phyloP scores from a whole-genome alignment of 1,284 basidiomycete genomes.

The Cystobasidium slooffiae region DNA sequence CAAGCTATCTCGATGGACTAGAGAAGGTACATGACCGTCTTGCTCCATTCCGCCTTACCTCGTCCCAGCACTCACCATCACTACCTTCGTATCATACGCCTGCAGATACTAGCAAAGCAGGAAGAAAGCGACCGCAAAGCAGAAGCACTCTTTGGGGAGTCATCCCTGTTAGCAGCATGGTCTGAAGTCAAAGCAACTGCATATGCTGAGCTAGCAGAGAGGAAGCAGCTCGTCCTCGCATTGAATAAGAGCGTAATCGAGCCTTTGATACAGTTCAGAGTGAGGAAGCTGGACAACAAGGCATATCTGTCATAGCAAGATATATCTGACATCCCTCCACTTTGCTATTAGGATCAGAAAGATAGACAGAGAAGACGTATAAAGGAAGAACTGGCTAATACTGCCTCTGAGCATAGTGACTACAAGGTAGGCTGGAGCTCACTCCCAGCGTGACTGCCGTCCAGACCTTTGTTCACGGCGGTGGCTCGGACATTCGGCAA shows the following conservation, averaged over 20 bases:
- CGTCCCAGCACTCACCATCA: neutral
- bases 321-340: neutral
- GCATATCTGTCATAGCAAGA: neutral
- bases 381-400: constrained; percentile 48
- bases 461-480: neutral
- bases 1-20: constrained; percentile 27
- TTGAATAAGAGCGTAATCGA: constrained; percentile 33
- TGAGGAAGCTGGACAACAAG: constrained; percentile 2
- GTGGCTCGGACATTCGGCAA: neutral
- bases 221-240: constrained; percentile 22
- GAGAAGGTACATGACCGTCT: constrained; percentile 25
- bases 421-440: constrained; percentile 43
- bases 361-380: constrained; percentile 50
- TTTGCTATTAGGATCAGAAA: constrained; percentile 39
- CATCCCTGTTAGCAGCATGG: constrained; percentile 29
- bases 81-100: neutral
- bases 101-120: constrained; percentile 39
- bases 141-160: constrained; percentile 31
- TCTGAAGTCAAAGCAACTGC: constrained; percentile 25
- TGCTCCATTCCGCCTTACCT: neutral
- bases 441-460: neutral
- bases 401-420: constrained; percentile 46
- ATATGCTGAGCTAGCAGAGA: constrained; percentile 37
- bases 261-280: constrained; percentile 36
- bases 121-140: constrained; percentile 37